Percentiles rank a stretch among this genome's conserved stretches.
Evolutionary conservation across 352 stramenopile genomes (phyloP).

Genomic region (Phytophthora pistaciae): DNA sequence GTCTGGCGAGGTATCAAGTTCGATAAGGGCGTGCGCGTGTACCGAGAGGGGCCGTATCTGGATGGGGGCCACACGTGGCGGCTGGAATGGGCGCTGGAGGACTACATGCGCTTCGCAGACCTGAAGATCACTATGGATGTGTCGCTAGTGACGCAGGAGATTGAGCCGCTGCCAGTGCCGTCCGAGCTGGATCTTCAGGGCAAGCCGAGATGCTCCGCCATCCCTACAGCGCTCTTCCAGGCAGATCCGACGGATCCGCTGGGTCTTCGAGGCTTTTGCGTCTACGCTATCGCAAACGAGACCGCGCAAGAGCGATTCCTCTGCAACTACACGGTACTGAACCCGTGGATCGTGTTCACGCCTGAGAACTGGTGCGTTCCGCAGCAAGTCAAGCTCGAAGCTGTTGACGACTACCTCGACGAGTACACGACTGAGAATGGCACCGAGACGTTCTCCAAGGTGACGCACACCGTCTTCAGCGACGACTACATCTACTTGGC

Average conservation of each 20-base stretch:
- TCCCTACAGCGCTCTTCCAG: conserved; percentile 60
- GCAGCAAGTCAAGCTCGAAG: conserved; percentile 53
- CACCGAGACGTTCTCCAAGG: conserved; percentile 65
- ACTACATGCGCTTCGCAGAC: conserved; percentile 80
- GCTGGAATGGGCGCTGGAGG: conserved; percentile 75
- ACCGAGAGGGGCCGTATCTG: conserved; percentile 68
- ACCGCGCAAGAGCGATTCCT: conserved; percentile 77
- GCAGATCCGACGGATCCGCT: conserved; percentile 57
- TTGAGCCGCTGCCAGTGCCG: conserved; percentile 63
- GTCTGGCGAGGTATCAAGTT: conserved; percentile 63
- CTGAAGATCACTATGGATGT: conserved; percentile 69
- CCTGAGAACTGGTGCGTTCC: conserved; percentile 75
- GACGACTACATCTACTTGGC: conserved; percentile 74
- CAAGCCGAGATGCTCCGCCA: conserved; percentile 53
- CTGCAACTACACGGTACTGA: conserved; percentile 79
- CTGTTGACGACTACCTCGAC: conserved; percentile 73
- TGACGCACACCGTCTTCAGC: conserved; percentile 70
- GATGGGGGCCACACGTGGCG: conserved; percentile 81
- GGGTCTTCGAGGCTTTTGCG: conserved; percentile 59
- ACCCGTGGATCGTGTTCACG: conserved; percentile 81
- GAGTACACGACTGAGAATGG: conserved; percentile 50
- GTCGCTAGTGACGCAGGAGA: conserved; percentile 66
- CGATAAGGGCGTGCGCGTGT: conserved; percentile 80
- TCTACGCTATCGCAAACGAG: conserved; percentile 72
- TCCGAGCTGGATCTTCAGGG: conserved; percentile 58